Evolutionary conservation across 768 basidiomycete species (phyloP), one percentile per base, ranked within the genome.

Genomic region (Dentipellis fragilis): DNA sequence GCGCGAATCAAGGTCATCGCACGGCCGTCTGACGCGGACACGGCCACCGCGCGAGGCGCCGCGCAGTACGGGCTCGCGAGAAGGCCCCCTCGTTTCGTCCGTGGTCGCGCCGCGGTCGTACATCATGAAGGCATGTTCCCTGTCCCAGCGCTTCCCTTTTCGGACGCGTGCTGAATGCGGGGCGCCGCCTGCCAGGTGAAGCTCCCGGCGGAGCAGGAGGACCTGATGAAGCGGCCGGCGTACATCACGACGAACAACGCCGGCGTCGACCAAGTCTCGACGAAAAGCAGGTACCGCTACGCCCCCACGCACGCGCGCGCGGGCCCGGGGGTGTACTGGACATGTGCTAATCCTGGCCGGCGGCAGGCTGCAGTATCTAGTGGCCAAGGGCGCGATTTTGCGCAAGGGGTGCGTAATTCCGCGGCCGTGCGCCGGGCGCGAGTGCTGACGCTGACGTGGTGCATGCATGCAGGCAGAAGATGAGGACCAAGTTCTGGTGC

Each of bases 41-140:
- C 91, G 12, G 92, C 92, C 2, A 93, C 91, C 1, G 72, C 87
- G 55, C 85, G 90, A 54, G 91, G 91, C 47, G 91, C 87, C n/a
- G 91, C 91, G 36, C 80, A 84, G 65, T 93, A 93, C 67, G 91
- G 91, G 21, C 75, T 93, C 22, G 85, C 89, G 17, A 79, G 83
- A 51, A 76, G 82, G 60, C 74, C 81, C n/a, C 29, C 77, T 91
- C 12, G 90, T 93, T 10, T 89, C 89, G 17, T 87, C 83, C 47
- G 79, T 93, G 52, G 87, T 93, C 54, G 82, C 82, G 12, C 90
- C 91, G 12, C 78, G 84, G 52, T 84, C 88, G 22, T 94, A 93
- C 66, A 79, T 92, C 58, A 89, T 93, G 85, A 89, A 88, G 75
- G 87, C 84, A 62, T 56, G 74, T 46, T 34, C 39, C 39, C 39